phyloP scores from a whole-genome alignment of 371 early-diverging fungal species.

The Apophysomyces elegans region DNA sequence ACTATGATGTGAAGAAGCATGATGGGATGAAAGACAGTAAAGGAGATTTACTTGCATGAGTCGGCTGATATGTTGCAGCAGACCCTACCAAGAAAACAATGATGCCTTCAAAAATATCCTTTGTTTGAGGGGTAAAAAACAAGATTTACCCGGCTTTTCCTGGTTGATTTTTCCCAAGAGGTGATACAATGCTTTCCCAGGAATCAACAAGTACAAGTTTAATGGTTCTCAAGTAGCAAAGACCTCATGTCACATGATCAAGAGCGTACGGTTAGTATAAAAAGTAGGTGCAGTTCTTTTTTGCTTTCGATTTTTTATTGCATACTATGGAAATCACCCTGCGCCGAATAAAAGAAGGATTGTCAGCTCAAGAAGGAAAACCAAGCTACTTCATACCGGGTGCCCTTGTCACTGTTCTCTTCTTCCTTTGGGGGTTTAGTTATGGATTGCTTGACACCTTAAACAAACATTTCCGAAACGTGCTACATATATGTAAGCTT shows the following conservation, averaged over 20 bases:
- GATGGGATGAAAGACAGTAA: no score
- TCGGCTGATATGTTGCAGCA: no score
- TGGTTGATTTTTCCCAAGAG: background rate
- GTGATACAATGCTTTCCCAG: background rate
- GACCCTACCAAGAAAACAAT: no score
- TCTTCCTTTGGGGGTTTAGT: slow-evolving; percentile 57
- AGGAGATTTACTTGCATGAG: no score
- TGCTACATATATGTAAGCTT: slow-evolving; percentile 43
- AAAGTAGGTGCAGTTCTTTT: background rate
- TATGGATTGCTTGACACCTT: slow-evolving; percentile 52
- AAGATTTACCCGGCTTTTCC: no score
- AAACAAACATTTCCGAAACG: slow-evolving; percentile 51
- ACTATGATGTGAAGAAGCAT: no score
- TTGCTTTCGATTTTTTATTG: background rate
- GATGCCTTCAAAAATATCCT: no score
- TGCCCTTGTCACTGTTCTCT: slow-evolving; percentile 42
- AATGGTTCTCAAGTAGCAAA: background rate
- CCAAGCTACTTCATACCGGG: slow-evolving; percentile 38
- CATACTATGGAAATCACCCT: background rate
- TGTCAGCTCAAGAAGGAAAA: slow-evolving; percentile 5
- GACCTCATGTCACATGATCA: background rate
- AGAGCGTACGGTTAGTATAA: background rate
- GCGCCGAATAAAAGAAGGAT: background rate
- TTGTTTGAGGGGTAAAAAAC: no score
- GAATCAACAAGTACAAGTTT: background rate